Percentiles rank a stretch among this genome's conserved stretches.
Conservation (phyloP, 73 alveolate species). For the Stentor coeruleus region DNA sequence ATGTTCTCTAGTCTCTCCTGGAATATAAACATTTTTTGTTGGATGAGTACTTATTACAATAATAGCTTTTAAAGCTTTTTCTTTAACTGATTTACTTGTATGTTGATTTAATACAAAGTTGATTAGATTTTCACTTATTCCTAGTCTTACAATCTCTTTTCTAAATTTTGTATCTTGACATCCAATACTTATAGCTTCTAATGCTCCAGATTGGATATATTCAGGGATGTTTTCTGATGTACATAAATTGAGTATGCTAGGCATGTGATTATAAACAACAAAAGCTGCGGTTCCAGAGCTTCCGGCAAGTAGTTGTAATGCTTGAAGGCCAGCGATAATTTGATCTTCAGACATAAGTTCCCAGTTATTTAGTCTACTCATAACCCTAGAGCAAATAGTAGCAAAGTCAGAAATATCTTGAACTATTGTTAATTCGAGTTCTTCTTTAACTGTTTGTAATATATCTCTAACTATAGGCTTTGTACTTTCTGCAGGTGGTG, state of each 20-base stretch:
- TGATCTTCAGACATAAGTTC: conserved; percentile 18
- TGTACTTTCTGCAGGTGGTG: neutral
- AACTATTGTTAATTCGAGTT: neutral
- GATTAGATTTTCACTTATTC: neutral
- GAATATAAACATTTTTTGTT: neutral
- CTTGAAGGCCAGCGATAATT: neutral
- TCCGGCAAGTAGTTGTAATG: neutral
- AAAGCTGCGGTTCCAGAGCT: neutral
- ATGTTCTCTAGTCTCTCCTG: conserved; percentile 24
- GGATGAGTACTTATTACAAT: neutral
- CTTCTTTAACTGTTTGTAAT: conserved; percentile 6
- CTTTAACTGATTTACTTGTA: neutral
- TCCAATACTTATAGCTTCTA: neutral
- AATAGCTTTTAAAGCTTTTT: neutral
- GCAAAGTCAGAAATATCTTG: neutral
- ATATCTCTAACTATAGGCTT: conserved; percentile 6
- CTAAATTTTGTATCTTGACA: neutral
- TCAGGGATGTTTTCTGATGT: conserved; percentile 2
- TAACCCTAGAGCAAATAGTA: conserved; percentile 5
- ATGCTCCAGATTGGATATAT: neutral
- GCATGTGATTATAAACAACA: neutral
- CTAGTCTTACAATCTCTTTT: neutral
- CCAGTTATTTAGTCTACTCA: conserved; percentile 13
- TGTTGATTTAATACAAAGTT: neutral
- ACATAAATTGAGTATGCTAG: neutral